phyloP scores from a whole-genome alignment of 192 early-diverging fungal species.

The Geranomyces michiganensis region DNA sequence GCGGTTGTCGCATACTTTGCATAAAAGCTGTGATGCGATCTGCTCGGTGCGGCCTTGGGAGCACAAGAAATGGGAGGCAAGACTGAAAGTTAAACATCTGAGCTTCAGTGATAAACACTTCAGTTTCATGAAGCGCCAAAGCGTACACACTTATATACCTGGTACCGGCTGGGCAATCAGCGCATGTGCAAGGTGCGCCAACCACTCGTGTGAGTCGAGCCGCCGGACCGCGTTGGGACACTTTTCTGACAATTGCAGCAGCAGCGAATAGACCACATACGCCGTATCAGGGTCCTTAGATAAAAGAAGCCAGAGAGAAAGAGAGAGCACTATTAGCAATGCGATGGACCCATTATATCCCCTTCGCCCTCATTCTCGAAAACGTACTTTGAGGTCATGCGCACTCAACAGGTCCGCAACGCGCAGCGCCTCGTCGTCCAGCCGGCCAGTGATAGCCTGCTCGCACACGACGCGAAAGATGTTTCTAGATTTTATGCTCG shows the following conservation, averaged over 20 bases:
- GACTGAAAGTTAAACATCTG: not conserved
- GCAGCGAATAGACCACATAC: constrained; percentile 33
- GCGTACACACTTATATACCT: constrained; percentile 7
- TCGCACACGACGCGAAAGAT: constrained; percentile 9
- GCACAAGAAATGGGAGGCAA: not conserved
- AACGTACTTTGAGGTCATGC: constrained; percentile 7
- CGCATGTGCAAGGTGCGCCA: constrained; percentile 15
- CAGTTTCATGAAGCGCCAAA: constrained; percentile 2
- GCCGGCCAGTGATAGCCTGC: constrained; percentile 5
- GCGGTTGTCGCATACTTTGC: constrained; percentile 63
- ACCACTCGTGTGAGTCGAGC: constrained; percentile 31
- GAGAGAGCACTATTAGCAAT: not conserved
- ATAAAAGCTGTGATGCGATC: constrained; percentile 57
- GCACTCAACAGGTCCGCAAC: constrained; percentile 7
- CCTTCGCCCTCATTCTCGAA: not conserved
- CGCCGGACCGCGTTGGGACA: constrained; percentile 39
- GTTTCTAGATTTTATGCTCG: constrained; percentile 12
- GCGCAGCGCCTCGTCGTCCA: constrained; percentile 4
- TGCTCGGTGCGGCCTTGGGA: constrained; percentile 40
- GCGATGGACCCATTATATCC: not conserved
- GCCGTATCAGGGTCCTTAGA: constrained; percentile 20
- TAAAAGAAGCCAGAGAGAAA: not conserved
- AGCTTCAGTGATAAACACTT: too few species aligned
- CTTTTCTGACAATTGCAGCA: constrained; percentile 26
- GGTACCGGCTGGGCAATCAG: not conserved